Evolutionary conservation across 1,284 basidiomycete genomes (phyloP).

Genomic region (Tylopilus sp.): DNA sequence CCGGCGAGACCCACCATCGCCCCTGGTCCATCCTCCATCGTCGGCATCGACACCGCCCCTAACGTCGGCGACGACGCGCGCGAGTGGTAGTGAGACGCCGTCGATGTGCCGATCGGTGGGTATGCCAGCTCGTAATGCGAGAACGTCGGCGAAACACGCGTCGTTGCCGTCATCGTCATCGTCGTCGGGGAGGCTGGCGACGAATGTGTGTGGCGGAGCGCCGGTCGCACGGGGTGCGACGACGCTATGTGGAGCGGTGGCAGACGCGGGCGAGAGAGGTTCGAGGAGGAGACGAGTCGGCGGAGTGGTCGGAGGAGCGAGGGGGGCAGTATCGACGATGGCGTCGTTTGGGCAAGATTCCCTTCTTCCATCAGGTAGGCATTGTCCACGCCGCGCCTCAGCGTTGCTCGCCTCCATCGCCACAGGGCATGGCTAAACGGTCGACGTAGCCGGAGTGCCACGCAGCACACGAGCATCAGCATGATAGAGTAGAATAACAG

Average conservation of each 20-base stretch:
- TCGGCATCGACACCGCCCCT: slow-evolving; percentile 13
- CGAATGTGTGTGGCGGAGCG: slow-evolving; percentile 22
- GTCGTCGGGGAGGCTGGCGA: slow-evolving; percentile 23
- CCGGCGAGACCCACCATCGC: slow-evolving; percentile 3
- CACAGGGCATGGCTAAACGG: slow-evolving; percentile 46
- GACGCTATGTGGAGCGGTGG: slow-evolving; percentile 26
- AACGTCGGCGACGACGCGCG: slow-evolving; percentile 40
- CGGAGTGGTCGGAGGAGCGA: slow-evolving; percentile 39
- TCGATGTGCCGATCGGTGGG: slow-evolving; percentile 22
- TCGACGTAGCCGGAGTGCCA: slow-evolving; percentile 54
- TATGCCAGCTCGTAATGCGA: slow-evolving; percentile 23
- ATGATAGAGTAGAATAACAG: slow-evolving; percentile 51
- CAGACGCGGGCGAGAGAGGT: slow-evolving; percentile 29
- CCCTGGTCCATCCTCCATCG: slow-evolving; percentile 21
- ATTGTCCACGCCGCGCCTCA: slow-evolving; percentile 38
- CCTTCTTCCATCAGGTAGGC: slow-evolving; percentile 62
- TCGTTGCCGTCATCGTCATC: slow-evolving; percentile 4
- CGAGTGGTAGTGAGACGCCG: slow-evolving; percentile 32
- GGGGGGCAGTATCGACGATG: slow-evolving; percentile 29
- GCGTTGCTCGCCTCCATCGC: slow-evolving; percentile 40
- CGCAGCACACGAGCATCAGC: slow-evolving; percentile 38
- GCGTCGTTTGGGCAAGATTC: slow-evolving; percentile 26
- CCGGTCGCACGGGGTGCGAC: slow-evolving; percentile 21
- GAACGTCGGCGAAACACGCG: slow-evolving; percentile 10
- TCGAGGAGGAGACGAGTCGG: slow-evolving; percentile 34